Base-by-base conservation (phyloP, 2,329 filamentous ascomycete species). In the Helotiales sp. region DNA sequence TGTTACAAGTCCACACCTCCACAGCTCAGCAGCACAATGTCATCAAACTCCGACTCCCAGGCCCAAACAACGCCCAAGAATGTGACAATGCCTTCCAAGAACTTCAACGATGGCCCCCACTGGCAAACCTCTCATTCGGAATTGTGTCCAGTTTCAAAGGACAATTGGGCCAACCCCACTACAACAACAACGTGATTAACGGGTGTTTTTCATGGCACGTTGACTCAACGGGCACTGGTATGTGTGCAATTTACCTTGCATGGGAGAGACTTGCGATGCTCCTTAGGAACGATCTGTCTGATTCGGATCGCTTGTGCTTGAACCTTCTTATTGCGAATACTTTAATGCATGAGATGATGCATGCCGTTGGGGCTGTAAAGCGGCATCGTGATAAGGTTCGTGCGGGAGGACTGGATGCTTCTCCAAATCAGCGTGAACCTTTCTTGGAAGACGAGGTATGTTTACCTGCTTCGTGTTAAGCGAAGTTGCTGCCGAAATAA, bases 231-330 rank as follows among this genome's bases (percentile, higher is more conserved):
- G 49, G 28, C 1, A 28, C n/a, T n/a, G n/a, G 52, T 15, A 40
- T n/a, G 5, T 15, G 28, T 20, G 60, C 60, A 4, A 62, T 62
- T 26, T 62, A 26, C 26, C 11, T 62, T n/a, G 26, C 43, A 3
- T 62, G 40, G n/a, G 60, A 62, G 60, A 62, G 47, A 13, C n/a
- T 54, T 11, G 60, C 47, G 22, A n/a, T 62, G 26, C 47, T 62
- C 15, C 13, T 62, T 15, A 22, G 45, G 30, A 34, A 24, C 13
- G 30, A 62, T 22, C 10, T 52, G 8, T 24, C 11, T 22, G 60
- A 62, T 20, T 15, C 45, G 2, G 60, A 62, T 26, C 28, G 60
- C 20, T 28, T 62, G 45, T 47, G 28, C 28, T 52, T 62, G 30
- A 28, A 62, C 32, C 26, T 62, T 7, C 47, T 37, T 5, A 62